These are phyloP conservation scores for Aurantiochytrium sp. DNA, from an alignment of 108 stramenopile genomes.

Conservation along the genomic window DNA sequence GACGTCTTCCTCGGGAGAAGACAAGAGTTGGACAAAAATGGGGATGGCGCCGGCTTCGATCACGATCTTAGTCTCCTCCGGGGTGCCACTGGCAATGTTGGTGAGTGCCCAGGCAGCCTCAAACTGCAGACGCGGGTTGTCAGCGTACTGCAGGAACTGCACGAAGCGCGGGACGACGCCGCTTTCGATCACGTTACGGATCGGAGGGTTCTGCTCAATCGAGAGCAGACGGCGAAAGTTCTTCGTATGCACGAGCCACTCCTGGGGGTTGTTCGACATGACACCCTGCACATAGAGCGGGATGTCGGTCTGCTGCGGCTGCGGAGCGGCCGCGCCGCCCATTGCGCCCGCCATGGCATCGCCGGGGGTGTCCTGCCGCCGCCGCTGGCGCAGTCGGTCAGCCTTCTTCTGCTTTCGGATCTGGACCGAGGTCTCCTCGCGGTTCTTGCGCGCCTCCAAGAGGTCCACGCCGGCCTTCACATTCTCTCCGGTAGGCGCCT, in stretches of 20 bases:
- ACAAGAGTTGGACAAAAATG: conserved; percentile 81
- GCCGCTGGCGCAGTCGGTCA: conserved; percentile 82
- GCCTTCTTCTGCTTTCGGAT: conserved; percentile 95
- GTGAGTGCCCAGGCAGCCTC: conserved; percentile 99
- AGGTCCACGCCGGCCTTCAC: conserved; percentile 88
- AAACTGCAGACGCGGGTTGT: conserved; percentile 90
- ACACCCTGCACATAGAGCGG: not conserved
- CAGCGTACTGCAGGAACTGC: conserved; percentile 79
- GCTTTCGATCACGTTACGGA: conserved; percentile 90
- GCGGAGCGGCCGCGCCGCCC: conserved; percentile 28
- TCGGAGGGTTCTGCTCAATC: conserved; percentile 96
- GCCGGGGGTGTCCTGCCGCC: conserved; percentile 52
- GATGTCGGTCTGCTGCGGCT: not conserved
- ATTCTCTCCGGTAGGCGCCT: conserved; percentile 39
- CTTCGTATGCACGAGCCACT: not conserved
- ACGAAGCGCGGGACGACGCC: conserved; percentile 94
- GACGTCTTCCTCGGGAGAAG: conserved; percentile 88
- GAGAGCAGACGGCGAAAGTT: conserved; percentile 53
- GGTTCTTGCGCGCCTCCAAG: conserved; percentile 80
- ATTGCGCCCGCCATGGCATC: conserved; percentile 61
- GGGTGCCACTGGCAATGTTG: conserved; percentile 93
- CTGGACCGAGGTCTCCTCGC: conserved; percentile 91
- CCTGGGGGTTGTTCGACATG: not conserved
- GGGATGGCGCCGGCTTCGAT: conserved; percentile 95
- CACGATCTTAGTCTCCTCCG: conserved; percentile 93